A percentile compares a stretch with the other conserved stretches of the same genome.
Evolutionary conservation across 352 stramenopile genomes (phyloP).

Genomic region (Phytophthora sojae): DNA sequence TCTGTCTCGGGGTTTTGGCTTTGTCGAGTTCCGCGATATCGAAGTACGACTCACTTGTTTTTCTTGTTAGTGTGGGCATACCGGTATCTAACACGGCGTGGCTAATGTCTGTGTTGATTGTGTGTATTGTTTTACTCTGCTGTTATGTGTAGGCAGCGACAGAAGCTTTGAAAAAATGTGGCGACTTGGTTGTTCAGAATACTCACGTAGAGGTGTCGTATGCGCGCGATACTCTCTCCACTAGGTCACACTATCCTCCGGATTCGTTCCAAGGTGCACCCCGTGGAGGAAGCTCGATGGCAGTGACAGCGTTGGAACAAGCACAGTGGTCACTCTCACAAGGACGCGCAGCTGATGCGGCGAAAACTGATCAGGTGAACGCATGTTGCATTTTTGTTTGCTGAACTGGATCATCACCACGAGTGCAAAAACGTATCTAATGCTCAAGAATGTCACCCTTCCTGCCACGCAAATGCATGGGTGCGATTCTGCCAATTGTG

Average conservation of each 20-base stretch:
- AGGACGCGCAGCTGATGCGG: constrained; percentile 42
- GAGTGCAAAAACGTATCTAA: constrained; percentile 41
- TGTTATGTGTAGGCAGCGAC: constrained; percentile 36
- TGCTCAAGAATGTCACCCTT: constrained; percentile 35
- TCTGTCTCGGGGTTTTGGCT: constrained; percentile 76
- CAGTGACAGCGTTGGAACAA: constrained; percentile 74
- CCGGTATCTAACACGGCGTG: constrained; percentile 3
- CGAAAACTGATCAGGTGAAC: constrained; percentile 55
- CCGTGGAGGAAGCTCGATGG: constrained; percentile 52
- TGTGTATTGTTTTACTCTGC: background rate
- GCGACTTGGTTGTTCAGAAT: constrained; percentile 47
- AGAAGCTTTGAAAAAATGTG: constrained; percentile 40
- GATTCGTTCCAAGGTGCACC: constrained; percentile 15
- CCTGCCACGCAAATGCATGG: constrained; percentile 26
- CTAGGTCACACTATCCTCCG: constrained; percentile 19
- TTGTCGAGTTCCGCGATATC: constrained; percentile 77
- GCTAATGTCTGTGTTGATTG: constrained; percentile 1
- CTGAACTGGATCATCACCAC: constrained; percentile 32
- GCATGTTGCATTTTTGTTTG: constrained; percentile 44
- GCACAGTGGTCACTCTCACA: constrained; percentile 85
- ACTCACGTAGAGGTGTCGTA: constrained; percentile 63
- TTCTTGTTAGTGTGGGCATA: background rate
- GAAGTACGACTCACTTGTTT: constrained; percentile 47
- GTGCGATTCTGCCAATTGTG: constrained; percentile 10
- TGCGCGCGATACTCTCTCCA: constrained; percentile 54